Conservation (phyloP, 768 basidiomycete species). For the Pleurotus tuoliensis region DNA sequence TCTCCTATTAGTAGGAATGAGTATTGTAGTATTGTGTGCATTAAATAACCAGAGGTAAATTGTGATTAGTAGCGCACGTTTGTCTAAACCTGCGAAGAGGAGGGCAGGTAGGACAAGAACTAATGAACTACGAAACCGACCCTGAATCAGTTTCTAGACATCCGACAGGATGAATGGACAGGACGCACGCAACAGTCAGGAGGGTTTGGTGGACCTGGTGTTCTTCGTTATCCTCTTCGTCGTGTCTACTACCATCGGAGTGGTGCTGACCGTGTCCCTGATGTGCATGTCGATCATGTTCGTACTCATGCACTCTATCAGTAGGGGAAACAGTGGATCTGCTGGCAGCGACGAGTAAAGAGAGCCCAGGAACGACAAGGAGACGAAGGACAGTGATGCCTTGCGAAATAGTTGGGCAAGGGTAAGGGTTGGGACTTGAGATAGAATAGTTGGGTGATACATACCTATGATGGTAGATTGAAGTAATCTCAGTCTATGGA, state of each 20-base stretch:
- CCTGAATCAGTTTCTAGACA: too few relatives aligned
- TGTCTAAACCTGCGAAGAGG: conserved; percentile 60
- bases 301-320: conserved; percentile 32
- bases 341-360: not conserved
- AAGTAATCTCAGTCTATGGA: conserved; percentile 49
- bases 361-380: not conserved
- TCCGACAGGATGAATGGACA: not conserved
- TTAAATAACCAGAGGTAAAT: not conserved
- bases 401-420: not conserved
- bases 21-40: too few relatives aligned
- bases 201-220: conserved; percentile 68
- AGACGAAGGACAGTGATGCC: not conserved
- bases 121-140: conserved; percentile 41
- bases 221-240: too few relatives aligned
- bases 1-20: too few relatives aligned
- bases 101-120: conserved; percentile 62
- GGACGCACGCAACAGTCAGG: conserved; percentile 56
- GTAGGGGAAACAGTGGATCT: not conserved
- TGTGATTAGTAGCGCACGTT: conserved; percentile 18
- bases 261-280: conserved; percentile 11
- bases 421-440: too few relatives aligned
- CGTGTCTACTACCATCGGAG: too few relatives aligned
- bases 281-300: conserved; percentile 67
- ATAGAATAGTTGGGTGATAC: not conserved
- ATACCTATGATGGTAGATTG: conserved; percentile 61